Evolutionary conservation across 495 filamentous ascomycete species (phyloP), one percentile per base, ranked within the genome.

Genomic region (Hypoxylon intermedium): DNA sequence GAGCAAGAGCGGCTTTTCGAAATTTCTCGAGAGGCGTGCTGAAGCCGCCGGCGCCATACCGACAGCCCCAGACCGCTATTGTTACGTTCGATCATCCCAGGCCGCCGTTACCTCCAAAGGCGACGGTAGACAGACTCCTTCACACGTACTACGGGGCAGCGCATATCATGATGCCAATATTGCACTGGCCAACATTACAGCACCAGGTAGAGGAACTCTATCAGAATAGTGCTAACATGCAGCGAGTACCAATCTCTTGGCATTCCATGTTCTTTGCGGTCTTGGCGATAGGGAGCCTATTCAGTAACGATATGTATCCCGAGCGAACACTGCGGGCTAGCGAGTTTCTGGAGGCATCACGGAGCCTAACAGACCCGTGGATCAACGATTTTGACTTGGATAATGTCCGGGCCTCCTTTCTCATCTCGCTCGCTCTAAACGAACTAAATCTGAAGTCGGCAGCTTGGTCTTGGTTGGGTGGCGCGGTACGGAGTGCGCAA

Each of bases 371-470:
- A 36, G 90, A 95, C 74, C 83, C 91, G 3, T 97, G 91, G 87
- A 85, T 87, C 49, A 91, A 97, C 64, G 86, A 89, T 36, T 87
- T 90, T 67, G 87, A 85, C 11, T 79, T 96, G 38, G 92, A 96
- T 65, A 84, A 93, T 67, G 90, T 87, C 9, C 82, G 90, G 23
- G 79, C 84, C 1, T 81, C 90, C 6, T 75, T 93, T 19, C 80
- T 98, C 12, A 83, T 83, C 16, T 90, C 89, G 63, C 84, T 93
- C 20, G 95, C 89, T 52, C 83, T 97, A 19, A 88, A 88, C 52
- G 94, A 98, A 72, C 79, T 89, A 62, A 97, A 97, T 65, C 78
- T 89, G 15, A 94, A 91, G 70, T 93, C 92, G 15, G 89, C 91
- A 1, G 91, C 91, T 31, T 97, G 91, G 89, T 85, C 84, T 13